Evolutionary conservation across 495 filamentous ascomycete species (phyloP), one percentile per base, ranked within the genome.

Genomic region (Talaromyces adpressus): DNA sequence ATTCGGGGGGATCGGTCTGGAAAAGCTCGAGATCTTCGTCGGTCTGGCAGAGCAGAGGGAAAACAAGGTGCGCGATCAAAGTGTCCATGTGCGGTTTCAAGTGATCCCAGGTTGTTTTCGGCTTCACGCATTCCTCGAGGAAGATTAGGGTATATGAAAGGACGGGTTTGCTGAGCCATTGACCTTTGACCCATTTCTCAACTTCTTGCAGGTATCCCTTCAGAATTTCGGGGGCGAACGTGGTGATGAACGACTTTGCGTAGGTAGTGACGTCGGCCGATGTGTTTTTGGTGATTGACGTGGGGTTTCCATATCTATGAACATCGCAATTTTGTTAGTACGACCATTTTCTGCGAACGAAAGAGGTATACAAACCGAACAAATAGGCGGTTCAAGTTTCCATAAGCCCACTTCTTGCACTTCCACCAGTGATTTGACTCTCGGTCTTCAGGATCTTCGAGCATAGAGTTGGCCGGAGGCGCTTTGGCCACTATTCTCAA

Each of bases 341-440:
- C 22, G 4, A 9, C 2, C 16, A 52, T 51, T 7, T 14, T 53
- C 30, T 49, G 49, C 32, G 57, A 20, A 56, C 49, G 34, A 14
- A 60, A 30, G 27, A 51, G 57, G 39, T 51, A 9, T 57, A 65
- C 84, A 52, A 80, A 93, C 90, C 93, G 84, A 63, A 97, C 93
- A 73, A 93, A 98, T 11, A 98, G 84, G 66, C 94, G 84, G 75
- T 98, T 98, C 62, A 98, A 79, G 76, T 97, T 98, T 67, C 91
- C 93, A 73, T 97, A 98, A 6, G 93, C 89, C 95, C 94, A 98
- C 75, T 98, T 98, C 89, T 98, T 98, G 60, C 92, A 90, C 82
- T 98, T 98, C 93, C 94, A 98, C 93, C 94, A 98, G 72, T 97
- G 91, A 72, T 96, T 92, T 61, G 85, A 82, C 72, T 97, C 95